Evolutionary conservation across 371 early-diverging fungal genomes (phyloP).

Genomic region (Massospora cicadina): DNA sequence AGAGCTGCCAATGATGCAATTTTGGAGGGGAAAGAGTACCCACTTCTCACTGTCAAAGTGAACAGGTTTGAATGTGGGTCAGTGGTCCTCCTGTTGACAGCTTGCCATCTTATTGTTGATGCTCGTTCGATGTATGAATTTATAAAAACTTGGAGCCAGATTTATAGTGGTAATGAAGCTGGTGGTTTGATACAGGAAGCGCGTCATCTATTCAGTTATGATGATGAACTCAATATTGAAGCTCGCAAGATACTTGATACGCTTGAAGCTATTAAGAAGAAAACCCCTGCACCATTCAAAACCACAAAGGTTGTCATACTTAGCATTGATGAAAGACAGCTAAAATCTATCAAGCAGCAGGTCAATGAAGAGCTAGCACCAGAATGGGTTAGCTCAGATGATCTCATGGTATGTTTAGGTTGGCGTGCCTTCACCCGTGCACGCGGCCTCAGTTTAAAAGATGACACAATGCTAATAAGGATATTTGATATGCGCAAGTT

Average conservation of each 20-base stretch:
- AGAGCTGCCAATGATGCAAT: not conserved
- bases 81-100: not conserved
- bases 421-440: not conserved
- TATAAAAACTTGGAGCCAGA: not conserved
- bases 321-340: not conserved
- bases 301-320: not conserved
- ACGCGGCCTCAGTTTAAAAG: not conserved
- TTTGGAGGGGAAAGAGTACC: not conserved
- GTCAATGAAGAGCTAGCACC: not conserved
- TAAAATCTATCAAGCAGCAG: not conserved
- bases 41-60: not conserved
- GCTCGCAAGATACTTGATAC: not conserved
- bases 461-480: not conserved
- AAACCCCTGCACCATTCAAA: not conserved
- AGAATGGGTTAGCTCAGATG: not conserved
- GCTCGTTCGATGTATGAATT: not conserved
- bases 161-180: not conserved
- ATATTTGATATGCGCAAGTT: not conserved
- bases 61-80: not conserved
- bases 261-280: not conserved
- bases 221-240: not conserved
- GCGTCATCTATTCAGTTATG: not conserved
- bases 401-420: not conserved
- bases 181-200: not conserved
- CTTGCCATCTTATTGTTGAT: not conserved